Base-by-base conservation (phyloP, 2,329 filamentous ascomycete species). In the Fusarium sp. region DNA sequence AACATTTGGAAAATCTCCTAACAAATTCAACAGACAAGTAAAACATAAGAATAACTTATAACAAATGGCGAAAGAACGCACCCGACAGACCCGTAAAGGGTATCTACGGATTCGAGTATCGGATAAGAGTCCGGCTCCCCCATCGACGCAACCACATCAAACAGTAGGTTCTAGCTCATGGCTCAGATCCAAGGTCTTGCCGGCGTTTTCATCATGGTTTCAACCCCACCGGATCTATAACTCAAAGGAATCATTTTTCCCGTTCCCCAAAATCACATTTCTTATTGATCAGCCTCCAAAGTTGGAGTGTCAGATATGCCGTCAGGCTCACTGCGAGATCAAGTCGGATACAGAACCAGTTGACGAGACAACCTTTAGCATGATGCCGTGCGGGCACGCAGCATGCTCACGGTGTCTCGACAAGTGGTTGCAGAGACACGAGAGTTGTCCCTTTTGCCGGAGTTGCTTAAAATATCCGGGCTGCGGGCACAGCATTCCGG, bases 371-470 rank as follows among this genome's bases (percentile, higher is more conserved):
- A 74, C 72, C 1, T 77, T 82, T 1, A 69, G 73, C 4, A 79
- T 84, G 2, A 67, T 84, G 27, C 80, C 83, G 0, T 84, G 83
- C 42, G 82, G 82, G 0, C 83, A 85, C 62, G 67, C 80, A 6
- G 80, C 72, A 5, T 81, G 83, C 59, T 52, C 67, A 6, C 18
- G 10, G 3, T 84, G 83, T 45, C 60, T 84, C 18, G 40, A 64
- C 3, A 38, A 20, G 3, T 83, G 82, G 80, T 54, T 82, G 7
- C 27, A 31, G 0, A 35, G 29, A 1, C 62, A 80, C 37, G 35
- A 64, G 4, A 70, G 58, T 11, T 85, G 83, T 58, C 83, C 81
- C 1, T 83, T 84, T 66, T 84, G 83, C 64, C 77, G 81, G 20
- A 42, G 68, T 11, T 20, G 62, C 5, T 69, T 84, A 70, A 56